Percentiles rank a stretch among this genome's conserved stretches.
Evolutionary conservation across 768 basidiomycete species (phyloP).

Genomic region (Macrocybe gigantea): DNA sequence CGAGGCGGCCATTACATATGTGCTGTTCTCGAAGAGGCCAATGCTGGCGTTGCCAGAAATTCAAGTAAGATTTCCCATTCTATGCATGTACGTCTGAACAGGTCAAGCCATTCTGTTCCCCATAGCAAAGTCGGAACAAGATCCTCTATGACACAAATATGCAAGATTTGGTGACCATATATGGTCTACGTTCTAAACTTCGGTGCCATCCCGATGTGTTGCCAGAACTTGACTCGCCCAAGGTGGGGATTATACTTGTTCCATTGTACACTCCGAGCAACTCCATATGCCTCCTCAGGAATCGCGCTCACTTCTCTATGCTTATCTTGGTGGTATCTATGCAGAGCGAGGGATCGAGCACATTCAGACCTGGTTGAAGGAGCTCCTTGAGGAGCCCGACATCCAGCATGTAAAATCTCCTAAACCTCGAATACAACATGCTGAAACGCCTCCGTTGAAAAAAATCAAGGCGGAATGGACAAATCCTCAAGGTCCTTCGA

Average conservation of each 20-base stretch:
- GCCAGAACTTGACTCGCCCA: slow-evolving; percentile 25
- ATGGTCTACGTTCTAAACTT: slow-evolving; percentile 42
- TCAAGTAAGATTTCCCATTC: slow-evolving; percentile 34
- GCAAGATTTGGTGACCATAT: slow-evolving; percentile 14
- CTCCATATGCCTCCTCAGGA: slow-evolving; percentile 34
- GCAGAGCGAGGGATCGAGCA: slow-evolving; percentile 43
- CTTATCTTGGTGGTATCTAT: slow-evolving; percentile 65
- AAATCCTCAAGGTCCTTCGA: slow-evolving; percentile 15
- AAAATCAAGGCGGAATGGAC: slow-evolving; percentile 33
- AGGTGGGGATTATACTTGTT: slow-evolving; percentile 29
- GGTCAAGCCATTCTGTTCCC: too few species aligned
- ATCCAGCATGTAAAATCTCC: slow-evolving; percentile 4
- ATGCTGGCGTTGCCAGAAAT: slow-evolving; percentile 43
- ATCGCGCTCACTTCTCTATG: slow-evolving; percentile 50
- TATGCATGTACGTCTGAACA: too few species aligned
- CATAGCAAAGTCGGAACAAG: too few species aligned
- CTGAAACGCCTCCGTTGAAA: slow-evolving; percentile 30
- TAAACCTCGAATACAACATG: slow-evolving; percentile 9
- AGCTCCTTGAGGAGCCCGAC: slow-evolving; percentile 21
- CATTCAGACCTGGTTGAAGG: slow-evolving; percentile 54
- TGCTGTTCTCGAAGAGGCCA: slow-evolving; percentile 47
- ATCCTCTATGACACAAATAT: too few species aligned
- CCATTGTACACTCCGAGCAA: slow-evolving; percentile 3
- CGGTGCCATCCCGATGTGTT: slow-evolving; percentile 37
- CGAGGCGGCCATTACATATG: slow-evolving; percentile 37